These are phyloP conservation scores for Iodosphaeria phyllophila DNA, from an alignment of 2,329 filamentous ascomycete species.

Conservation along the genomic window DNA sequence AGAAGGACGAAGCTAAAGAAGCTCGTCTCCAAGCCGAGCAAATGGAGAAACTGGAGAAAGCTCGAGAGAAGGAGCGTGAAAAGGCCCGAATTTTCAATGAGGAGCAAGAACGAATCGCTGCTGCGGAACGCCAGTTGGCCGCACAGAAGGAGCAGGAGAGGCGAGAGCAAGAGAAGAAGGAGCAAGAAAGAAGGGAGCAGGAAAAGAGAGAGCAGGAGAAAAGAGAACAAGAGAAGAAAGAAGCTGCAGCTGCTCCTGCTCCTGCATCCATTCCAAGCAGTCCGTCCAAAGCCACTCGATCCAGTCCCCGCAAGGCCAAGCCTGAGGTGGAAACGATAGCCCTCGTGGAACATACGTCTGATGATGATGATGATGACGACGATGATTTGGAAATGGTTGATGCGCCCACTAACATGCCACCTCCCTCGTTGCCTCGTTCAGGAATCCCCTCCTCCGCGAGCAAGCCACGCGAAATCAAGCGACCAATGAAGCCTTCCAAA, in stretches of 20 bases:
- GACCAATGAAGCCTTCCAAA: slow-evolving; percentile 43
- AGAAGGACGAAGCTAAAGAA: slow-evolving; percentile 41
- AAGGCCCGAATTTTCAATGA: slow-evolving; percentile 42
- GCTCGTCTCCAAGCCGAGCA: slow-evolving; percentile 41
- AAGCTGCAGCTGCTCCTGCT: too few relatives aligned
- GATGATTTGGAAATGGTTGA: slow-evolving; percentile 38
- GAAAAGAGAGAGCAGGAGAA: too few relatives aligned
- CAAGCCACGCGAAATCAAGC: slow-evolving; percentile 34
- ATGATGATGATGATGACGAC: slow-evolving; percentile 13
- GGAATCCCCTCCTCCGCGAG: slow-evolving; percentile 24
- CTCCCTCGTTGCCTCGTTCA: slow-evolving; percentile 37
- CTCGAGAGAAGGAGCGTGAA: slow-evolving; percentile 49
- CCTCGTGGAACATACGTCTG: slow-evolving; percentile 11
- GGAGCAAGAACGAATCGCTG: slow-evolving; percentile 33
- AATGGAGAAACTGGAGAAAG: slow-evolving; percentile 44
- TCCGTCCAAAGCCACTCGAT: slow-evolving; percentile 23
- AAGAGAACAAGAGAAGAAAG: too few relatives aligned
- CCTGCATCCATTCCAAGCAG: slow-evolving; percentile 17
- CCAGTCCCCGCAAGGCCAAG: slow-evolving; percentile 32
- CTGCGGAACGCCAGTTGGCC: slow-evolving; percentile 32
- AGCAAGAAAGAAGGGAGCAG: slow-evolving; percentile 12
- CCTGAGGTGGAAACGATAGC: slow-evolving; percentile 13
- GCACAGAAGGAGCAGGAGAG: slow-evolving; percentile 35
- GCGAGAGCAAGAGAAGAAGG: too few relatives aligned
- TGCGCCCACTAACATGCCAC: slow-evolving; percentile 34